Evolutionary conservation across 1,284 basidiomycete genomes (phyloP).

Genomic region (Ustilago cynodontis): DNA sequence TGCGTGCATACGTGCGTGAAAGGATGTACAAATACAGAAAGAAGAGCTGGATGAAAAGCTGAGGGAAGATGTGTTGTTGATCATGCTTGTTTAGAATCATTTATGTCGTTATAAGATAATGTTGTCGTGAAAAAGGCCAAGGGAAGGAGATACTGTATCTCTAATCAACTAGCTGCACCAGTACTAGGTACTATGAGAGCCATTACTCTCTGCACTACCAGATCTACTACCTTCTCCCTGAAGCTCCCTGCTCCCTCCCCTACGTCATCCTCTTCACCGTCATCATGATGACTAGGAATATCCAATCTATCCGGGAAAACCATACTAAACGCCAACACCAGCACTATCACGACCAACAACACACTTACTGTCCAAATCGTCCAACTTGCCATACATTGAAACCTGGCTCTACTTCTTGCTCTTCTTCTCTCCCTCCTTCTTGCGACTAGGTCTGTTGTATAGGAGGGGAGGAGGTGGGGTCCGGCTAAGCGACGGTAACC

Average conservation of each 20-base stretch:
- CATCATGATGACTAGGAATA: conserved; percentile 30
- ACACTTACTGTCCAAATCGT: conserved; percentile 48
- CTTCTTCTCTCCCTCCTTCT: conserved; percentile 35
- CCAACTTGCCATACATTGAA: conserved; percentile 55
- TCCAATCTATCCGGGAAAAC: conserved; percentile 28
- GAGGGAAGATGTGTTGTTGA: no score
- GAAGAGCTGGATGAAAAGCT: not conserved
- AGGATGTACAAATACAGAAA: not conserved
- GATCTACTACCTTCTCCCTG: not conserved
- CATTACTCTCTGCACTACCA: not conserved
- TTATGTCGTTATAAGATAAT: no score
- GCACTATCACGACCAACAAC: conserved; percentile 33
- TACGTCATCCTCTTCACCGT: conserved; percentile 13
- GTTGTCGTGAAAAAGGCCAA: no score
- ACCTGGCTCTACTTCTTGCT: conserved; percentile 33
- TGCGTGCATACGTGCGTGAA: not conserved
- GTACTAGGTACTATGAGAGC: no score
- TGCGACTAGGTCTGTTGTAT: conserved; percentile 38
- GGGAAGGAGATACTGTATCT: no score
- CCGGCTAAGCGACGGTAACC: conserved; percentile 53
- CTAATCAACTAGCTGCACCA: no score
- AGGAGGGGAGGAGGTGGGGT: conserved; percentile 38
- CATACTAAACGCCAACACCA: conserved; percentile 27
- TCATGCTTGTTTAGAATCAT: no score
- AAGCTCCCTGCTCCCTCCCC: not conserved